Evolutionary conservation across 2,329 filamentous ascomycete genomes (phyloP), one percentile per base, ranked within the genome.

Genomic region (Tolypocladium endophyticum): DNA sequence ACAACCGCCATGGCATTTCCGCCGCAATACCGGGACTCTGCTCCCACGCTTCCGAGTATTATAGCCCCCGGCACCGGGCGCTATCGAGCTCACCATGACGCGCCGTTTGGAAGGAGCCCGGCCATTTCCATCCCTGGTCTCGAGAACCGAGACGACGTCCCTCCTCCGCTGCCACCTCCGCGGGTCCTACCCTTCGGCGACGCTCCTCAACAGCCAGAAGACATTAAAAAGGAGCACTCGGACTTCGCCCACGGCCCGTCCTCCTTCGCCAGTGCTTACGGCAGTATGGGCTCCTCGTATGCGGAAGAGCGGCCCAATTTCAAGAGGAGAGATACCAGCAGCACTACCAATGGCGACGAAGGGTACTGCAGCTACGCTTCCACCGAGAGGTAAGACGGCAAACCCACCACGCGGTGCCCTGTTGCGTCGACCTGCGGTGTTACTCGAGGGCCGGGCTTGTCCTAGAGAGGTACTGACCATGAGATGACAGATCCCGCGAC

Each of bases 131-230:
- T 80, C 61, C 77, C 76, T 39, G 74, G 76, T 56, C 66, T 71
- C 52, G 63, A 68, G 18, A 63, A 65, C 53, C 68, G 66, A 60
- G 63, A 68, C 61, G 66, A 71, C 62, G 74, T 70, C 3, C 78
- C 77, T 61, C 78, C 77, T 57, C 73, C 78, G 41, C 64, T 80
- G 53, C 78, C 77, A n/a, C 77, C 77, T n/a, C 78, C 78, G 6
- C 71, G 71, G 55, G 67, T 71, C 39, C 68, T 73, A 6, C 74
- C 73, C 8, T 69, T 73, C 43, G 66, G 68, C 43, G 74, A 74
- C 7, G 70, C 70, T 36, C 65, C 70, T 59, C 62, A 68, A 52
- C 64, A 66, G 36, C 56, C 67, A 41, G 64, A 72, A 45, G 71
- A 73, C 55, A 69, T 67, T 60, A 65, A 61, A 33, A 65, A 64